Evolutionary conservation across 768 basidiomycete genomes (phyloP), one percentile per base, ranked within the genome.

Genomic region (Hebeloma cylindrosporum): DNA sequence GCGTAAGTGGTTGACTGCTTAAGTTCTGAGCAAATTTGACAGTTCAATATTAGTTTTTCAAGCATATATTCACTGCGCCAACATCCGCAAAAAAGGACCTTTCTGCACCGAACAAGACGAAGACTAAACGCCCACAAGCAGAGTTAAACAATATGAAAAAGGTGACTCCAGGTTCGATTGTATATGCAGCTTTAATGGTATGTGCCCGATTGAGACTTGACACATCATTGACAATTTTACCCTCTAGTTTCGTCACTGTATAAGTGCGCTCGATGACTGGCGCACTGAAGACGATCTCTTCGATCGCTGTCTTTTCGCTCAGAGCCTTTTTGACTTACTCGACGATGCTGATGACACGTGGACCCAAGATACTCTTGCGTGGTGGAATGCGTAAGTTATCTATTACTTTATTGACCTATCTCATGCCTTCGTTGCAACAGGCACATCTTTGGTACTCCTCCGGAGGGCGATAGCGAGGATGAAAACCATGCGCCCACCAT

Each of bases 161-260:
- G 14, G 48, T 50, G 6, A 50, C 48, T 2, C 43, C 38, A 3
- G 38, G 36, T 13, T 50, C 43, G 0, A 45, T 50, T 10, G 48
- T 40, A 23, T 45, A 50, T 41, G 14, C 32, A 2, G 25, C 11
- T 20, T 7, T 36, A 3, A 14, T 33, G 16, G 46, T 36, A 41
- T 7, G 46, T 26, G 10, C 9, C 42, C 22, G n/a, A 10, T 16
- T 29, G 7, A 26, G 8, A 18, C 11, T 11, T 25, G 20, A 8
- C 28, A 14, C 11, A 7, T 34, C 13, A 26, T 47, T 10, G n/a
- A n/a, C n/a, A n/a, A n/a, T n/a, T n/a, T n/a, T n/a, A 13, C n/a
- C 14, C 6, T 44, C 26, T 11, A 50, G 48, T 29, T 28, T 22
- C 37, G 43, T 5, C 38, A 45, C 33, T 25, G 23, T 14, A 30